Evolutionary conservation across 2,329 filamentous ascomycete genomes (phyloP).

Genomic region (Penicillium sp.): DNA sequence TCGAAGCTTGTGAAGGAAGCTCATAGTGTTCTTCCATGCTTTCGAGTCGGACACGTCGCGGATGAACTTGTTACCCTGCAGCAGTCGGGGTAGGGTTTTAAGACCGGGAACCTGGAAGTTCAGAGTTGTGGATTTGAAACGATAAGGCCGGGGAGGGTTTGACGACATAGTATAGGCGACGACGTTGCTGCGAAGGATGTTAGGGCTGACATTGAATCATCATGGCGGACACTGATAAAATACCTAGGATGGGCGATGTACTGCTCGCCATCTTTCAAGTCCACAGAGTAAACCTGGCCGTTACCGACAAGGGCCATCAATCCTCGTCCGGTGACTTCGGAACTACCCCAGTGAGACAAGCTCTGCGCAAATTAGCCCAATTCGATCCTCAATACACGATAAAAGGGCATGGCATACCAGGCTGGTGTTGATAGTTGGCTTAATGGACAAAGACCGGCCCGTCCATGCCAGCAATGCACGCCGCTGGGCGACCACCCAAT

Average conservation of each 20-base stretch:
- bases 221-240: constrained; percentile 8
- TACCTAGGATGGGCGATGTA: constrained; percentile 84
- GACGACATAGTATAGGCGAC: constrained; percentile 84
- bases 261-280: constrained; percentile 79
- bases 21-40: constrained; percentile 71
- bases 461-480: constrained; percentile 95
- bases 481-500: constrained; percentile 91
- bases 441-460: constrained; percentile 78
- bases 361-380: constrained; percentile 55
- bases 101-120: constrained; percentile 77
- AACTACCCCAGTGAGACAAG: constrained; percentile 88
- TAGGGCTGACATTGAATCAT: not conserved
- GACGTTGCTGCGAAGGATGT: constrained; percentile 65
- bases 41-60: constrained; percentile 71
- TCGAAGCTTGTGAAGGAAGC: constrained; percentile 69
- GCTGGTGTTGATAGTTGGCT: constrained; percentile 73
- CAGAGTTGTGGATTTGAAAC: constrained; percentile 77
- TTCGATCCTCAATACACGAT: not conserved
- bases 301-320: constrained; percentile 82
- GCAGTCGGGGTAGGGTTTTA: constrained; percentile 60
- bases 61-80: constrained; percentile 75
- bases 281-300: constrained; percentile 87
- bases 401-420: constrained; percentile 55
- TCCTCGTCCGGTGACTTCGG: constrained; percentile 83
- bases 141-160: constrained; percentile 78